Percentiles rank a stretch among this genome's conserved stretches.
Evolutionary conservation across 768 basidiomycete genomes (phyloP).

Genomic region (Trametes elegans): DNA sequence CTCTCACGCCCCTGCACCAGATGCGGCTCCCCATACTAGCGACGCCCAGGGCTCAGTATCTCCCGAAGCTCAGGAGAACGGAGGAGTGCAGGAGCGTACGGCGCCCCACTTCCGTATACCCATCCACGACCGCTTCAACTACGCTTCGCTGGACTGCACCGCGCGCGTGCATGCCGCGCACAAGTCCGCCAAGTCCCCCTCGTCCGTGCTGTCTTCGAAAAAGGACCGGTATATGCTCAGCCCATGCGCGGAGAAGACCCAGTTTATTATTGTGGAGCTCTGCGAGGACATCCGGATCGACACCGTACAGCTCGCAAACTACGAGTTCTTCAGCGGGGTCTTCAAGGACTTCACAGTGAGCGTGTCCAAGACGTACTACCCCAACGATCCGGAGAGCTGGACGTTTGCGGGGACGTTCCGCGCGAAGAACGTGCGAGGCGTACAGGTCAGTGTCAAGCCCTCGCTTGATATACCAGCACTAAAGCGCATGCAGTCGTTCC

Average conservation of each 20-base stretch:
- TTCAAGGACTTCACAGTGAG: constrained; percentile 90
- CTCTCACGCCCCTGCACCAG: neutral
- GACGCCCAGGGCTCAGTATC: neutral
- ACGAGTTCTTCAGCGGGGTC: constrained; percentile 96
- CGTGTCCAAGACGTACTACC: constrained; percentile 48
- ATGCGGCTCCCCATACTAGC: neutral
- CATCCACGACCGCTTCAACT: constrained; percentile 88
- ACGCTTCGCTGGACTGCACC: constrained; percentile 89
- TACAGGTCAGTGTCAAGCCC: constrained; percentile 62
- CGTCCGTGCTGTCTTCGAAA: constrained; percentile 83
- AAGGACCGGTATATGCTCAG: constrained; percentile 97
- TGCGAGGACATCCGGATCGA: constrained; percentile 98
- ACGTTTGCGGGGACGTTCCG: constrained; percentile 73
- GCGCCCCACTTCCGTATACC: constrained; percentile 72
- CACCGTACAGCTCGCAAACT: constrained; percentile 93
- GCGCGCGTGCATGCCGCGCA: constrained; percentile 88
- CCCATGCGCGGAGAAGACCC: constrained; percentile 66
- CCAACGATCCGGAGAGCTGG: constrained; percentile 41
- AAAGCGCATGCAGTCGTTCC: constrained; percentile 57
- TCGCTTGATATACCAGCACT: neutral
- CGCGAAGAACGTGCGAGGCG: constrained; percentile 88
- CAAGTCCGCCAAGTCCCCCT: constrained; percentile 74
- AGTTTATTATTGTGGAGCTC: constrained; percentile 91
- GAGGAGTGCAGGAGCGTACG: constrained; percentile 30
- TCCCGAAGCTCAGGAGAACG: constrained; percentile 6